Conservation (phyloP, 495 filamentous ascomycete species). For the Xylaria scruposa region DNA sequence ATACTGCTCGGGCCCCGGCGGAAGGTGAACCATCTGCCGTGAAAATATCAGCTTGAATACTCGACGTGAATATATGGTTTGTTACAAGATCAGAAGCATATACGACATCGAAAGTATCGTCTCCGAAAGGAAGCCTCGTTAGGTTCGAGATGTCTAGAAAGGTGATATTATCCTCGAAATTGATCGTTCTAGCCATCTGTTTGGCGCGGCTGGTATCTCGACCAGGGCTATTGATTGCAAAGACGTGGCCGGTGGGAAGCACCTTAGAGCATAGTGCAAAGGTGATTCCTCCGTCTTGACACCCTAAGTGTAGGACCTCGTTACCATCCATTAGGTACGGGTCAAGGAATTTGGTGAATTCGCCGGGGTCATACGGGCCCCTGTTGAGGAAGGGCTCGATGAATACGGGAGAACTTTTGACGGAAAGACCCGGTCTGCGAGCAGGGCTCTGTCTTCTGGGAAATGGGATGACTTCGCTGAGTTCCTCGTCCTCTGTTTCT, state of each 20-base stretch:
- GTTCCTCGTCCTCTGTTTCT: no score
- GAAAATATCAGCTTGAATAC: neutral
- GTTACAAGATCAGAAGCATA: conserved; percentile 4
- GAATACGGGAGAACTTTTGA: neutral
- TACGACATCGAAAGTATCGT: neutral
- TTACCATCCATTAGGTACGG: neutral
- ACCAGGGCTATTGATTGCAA: neutral
- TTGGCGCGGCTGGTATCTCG: neutral
- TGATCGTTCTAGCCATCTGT: neutral
- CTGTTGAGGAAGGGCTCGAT: neutral
- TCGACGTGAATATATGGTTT: neutral
- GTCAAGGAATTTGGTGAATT: neutral
- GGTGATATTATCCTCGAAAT: neutral
- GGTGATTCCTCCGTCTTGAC: neutral
- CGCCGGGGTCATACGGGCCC: neutral
- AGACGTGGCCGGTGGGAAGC: neutral
- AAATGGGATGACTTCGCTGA: neutral
- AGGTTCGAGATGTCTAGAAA: neutral
- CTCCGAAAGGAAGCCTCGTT: neutral
- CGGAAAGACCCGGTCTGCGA: neutral
- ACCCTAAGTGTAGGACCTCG: neutral
- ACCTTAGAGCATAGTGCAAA: neutral
- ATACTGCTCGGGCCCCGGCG: neutral
- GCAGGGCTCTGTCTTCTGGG: neutral
- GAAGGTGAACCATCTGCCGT: neutral